Evolutionary conservation across 2,329 filamentous ascomycete genomes (phyloP), one percentile per base, ranked within the genome.

Genomic region (Akanthomyces lecanii): DNA sequence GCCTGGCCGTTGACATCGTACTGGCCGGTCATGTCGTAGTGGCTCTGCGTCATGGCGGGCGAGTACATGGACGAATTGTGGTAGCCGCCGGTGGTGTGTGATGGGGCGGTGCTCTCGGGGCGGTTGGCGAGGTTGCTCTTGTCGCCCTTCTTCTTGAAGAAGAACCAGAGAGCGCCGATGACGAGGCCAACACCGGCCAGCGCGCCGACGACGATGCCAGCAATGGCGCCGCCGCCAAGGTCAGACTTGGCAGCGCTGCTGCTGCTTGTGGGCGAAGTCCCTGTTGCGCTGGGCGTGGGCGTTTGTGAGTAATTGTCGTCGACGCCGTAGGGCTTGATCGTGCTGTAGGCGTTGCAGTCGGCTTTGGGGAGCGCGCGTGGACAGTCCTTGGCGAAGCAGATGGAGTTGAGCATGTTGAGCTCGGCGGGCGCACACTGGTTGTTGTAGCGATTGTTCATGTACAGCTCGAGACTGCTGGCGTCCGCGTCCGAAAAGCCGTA

Each of bases 391-490:
- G 63, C 57, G 23, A 71, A 68, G 62, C 72, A 73, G n/a, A 74
- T 66, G 28, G 67, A 70, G 33, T 64, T 67, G 4, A 74, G 66
- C 59, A 69, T 66, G 42, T 64, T 61, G 2, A 68, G 64, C 36
- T 66, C 54, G 1, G 69, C 61, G 4, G 70, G 67, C 12, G 70
- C 66, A 47, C 72, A 74, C 6, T 67, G 67, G 12, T 68, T 65
- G 52, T 73, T 73, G 66, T 72, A 74, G 50, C 66, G 62, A 12
- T 58, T 60, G 48, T 73, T 73, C 68, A 73, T 68, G 10, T 40
- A 50, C 8, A 51, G 66, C 23, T 57, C 58, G 1, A 73, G 63
- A 5, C 68, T 68, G 16, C 65, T 18, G 2, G 65, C 66, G 56
- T 74, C 72, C 36, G 67, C 36, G 1, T 67, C 65, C 3, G 71